Conservation (phyloP, 2,329 filamentous ascomycete genomes). For the Rutstroemia sp. region DNA sequence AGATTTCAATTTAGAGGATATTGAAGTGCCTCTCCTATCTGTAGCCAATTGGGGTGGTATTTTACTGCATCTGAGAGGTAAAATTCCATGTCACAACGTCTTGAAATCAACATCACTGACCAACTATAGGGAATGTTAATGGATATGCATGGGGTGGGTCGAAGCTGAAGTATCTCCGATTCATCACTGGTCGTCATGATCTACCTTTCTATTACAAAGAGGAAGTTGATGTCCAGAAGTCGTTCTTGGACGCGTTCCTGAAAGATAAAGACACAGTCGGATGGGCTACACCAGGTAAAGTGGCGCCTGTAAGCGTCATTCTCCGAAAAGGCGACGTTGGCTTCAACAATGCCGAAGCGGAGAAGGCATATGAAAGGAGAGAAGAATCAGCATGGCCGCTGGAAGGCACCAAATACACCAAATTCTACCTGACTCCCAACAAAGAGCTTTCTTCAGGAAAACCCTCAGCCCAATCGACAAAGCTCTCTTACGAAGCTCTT, state of each 20-base stretch:
- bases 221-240: slow-evolving; percentile 58
- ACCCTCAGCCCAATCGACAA: slow-evolving; percentile 24
- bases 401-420: slow-evolving; percentile 54
- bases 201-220: slow-evolving; percentile 66
- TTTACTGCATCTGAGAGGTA: slow-evolving; percentile 53
- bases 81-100: neutral
- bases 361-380: slow-evolving; percentile 47
- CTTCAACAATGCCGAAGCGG: slow-evolving; percentile 55
- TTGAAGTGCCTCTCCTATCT: slow-evolving; percentile 58
- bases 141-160: slow-evolving; percentile 58
- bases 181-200: slow-evolving; percentile 64
- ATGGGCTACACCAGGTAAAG: slow-evolving; percentile 51
- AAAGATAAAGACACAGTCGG: slow-evolving; percentile 56
- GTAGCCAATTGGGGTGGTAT: slow-evolving; percentile 70
- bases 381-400: slow-evolving; percentile 61
- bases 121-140: slow-evolving; percentile 47
- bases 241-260: slow-evolving; percentile 64
- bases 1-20: slow-evolving; percentile 56
- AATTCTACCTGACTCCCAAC: slow-evolving; percentile 42
- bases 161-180: slow-evolving; percentile 59
- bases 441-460: slow-evolving; percentile 7
- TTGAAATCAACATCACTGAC: neutral
- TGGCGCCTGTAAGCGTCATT: slow-evolving; percentile 52
- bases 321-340: slow-evolving; percentile 61
- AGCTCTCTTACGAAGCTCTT: slow-evolving; percentile 34